Conservation (phyloP, 257 asterid species). For the Fraxinus excelsior region DNA sequence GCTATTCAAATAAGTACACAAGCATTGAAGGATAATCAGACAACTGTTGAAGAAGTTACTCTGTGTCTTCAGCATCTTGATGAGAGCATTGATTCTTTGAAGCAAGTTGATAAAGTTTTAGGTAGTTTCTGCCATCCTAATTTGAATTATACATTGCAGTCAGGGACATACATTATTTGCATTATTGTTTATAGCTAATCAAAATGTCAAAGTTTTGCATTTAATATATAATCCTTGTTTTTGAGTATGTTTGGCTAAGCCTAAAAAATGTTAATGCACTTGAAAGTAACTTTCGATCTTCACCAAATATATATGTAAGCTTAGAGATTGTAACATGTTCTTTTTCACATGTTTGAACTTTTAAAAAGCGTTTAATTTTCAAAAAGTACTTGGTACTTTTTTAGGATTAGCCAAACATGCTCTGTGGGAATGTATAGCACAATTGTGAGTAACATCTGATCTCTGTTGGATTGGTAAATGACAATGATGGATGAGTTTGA, state of each 20-base stretch:
- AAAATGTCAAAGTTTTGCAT: background rate
- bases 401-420: background rate
- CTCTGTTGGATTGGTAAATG: background rate
- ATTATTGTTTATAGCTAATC: background rate
- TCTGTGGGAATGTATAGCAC: background rate
- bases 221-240: background rate
- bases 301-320: background rate
- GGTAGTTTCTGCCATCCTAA: slow-evolving; percentile 37
- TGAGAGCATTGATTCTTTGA: slow-evolving; percentile 59
- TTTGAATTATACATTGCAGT: slow-evolving; percentile 13
- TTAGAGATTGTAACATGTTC: background rate
- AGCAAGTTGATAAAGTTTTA: slow-evolving; percentile 60
- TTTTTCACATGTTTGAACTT: background rate
- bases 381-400: background rate
- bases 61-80: slow-evolving; percentile 66
- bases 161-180: background rate
- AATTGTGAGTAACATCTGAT: background rate
- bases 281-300: background rate
- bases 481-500: background rate
- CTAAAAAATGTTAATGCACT: background rate
- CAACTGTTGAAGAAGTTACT: slow-evolving; percentile 66
- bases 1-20: slow-evolving; percentile 65
- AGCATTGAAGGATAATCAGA: slow-evolving; percentile 61
- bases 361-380: background rate
- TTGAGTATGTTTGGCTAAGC: background rate